These are phyloP conservation scores for Nitzschia sp. DNA, from an alignment of 108 stramenopile genomes.

Conservation along the genomic window DNA sequence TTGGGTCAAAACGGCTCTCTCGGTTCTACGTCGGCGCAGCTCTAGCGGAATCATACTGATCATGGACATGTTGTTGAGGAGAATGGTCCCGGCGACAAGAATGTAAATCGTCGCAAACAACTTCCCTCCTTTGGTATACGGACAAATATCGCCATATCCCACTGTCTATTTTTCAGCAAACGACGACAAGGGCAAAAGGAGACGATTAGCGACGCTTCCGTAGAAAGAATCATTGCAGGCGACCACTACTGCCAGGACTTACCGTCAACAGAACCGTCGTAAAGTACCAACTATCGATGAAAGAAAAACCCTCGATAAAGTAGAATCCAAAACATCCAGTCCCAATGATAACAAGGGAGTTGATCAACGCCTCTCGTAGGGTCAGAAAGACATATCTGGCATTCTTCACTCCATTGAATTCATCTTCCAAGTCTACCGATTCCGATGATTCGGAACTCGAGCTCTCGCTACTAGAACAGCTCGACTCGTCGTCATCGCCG, in stretches of 20 bases:
- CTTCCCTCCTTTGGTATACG: constrained; percentile 70
- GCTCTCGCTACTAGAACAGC: constrained; percentile 36
- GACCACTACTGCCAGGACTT: background rate
- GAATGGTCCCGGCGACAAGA: constrained; percentile 79
- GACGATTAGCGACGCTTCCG: background rate
- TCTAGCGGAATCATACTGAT: constrained; percentile 92
- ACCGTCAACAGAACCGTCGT: constrained; percentile 80
- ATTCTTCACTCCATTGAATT: constrained; percentile 51
- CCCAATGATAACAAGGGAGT: constrained; percentile 81
- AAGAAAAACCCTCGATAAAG: constrained; percentile 71
- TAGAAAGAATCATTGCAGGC: background rate
- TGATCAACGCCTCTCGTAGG: constrained; percentile 71
- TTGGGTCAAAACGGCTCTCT: constrained; percentile 71
- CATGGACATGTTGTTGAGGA: constrained; percentile 87
- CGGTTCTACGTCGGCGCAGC: constrained; percentile 79
- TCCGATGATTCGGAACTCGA: constrained; percentile 25
- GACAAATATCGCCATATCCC: constrained; percentile 87
- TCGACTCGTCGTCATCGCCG: constrained; percentile 27
- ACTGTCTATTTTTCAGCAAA: constrained; percentile 22
- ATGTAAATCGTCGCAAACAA: constrained; percentile 72
- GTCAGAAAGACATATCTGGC: constrained; percentile 85
- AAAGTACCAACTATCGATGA: constrained; percentile 71
- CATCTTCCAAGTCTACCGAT: constrained; percentile 28
- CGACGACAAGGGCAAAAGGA: background rate
- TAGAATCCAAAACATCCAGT: constrained; percentile 83